These are phyloP conservation scores for Penicillium sp. DNA, from an alignment of 2,329 filamentous ascomycete species.

Conservation along the genomic window DNA sequence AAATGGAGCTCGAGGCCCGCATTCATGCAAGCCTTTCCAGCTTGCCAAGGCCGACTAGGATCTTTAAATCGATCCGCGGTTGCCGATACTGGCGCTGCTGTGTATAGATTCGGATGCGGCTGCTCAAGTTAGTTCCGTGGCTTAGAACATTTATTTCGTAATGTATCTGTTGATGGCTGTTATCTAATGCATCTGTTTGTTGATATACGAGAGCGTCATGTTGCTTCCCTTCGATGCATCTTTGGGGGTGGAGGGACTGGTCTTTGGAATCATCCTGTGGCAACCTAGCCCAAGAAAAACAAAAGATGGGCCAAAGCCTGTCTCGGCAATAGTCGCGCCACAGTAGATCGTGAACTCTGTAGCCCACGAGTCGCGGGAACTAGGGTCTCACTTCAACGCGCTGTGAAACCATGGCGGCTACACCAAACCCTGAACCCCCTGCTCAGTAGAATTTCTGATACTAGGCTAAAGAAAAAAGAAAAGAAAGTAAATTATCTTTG, in stretches of 20 bases:
- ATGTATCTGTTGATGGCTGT: neutral
- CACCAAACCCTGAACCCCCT: constrained; percentile 1
- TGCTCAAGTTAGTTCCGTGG: neutral
- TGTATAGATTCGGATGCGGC: constrained; percentile 4
- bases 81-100: constrained; percentile 5
- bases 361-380: constrained; percentile 19
- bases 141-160: neutral
- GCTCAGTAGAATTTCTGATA: neutral
- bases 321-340: constrained; percentile 7
- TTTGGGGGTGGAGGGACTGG: neutral
- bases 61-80: constrained; percentile 13
- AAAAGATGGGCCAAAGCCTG: neutral
- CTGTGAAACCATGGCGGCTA: constrained; percentile 10
- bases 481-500: neutral
- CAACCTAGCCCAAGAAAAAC: neutral
- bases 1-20: constrained; percentile 12
- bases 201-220: constrained; percentile 2
- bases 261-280: neutral
- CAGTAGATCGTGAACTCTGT: constrained; percentile 10
- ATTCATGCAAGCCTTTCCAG: constrained; percentile 3
- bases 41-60: constrained; percentile 3
- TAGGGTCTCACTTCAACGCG: constrained; percentile 16
- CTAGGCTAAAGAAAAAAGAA: neutral
- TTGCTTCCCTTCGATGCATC: neutral
- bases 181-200: constrained; percentile 1